phyloP scores from a whole-genome alignment of 257 asterid genomes.

The Solanum tarijense region DNA sequence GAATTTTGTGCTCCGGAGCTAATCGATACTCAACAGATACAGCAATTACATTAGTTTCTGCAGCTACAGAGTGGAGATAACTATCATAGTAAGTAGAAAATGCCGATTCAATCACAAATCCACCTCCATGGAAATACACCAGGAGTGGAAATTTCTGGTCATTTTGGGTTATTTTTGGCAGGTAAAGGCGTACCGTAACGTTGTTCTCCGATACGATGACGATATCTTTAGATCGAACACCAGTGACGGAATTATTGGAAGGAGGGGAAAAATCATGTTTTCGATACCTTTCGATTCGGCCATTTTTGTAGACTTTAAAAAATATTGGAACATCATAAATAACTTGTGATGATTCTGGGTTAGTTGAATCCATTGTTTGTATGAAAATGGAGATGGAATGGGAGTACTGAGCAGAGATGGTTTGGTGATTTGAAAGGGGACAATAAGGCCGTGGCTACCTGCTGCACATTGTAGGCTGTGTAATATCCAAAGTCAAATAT shows the following conservation, averaged over 20 bases:
- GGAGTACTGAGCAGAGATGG: neutral
- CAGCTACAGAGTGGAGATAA: conserved; percentile 29
- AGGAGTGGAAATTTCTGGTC: conserved; percentile 45
- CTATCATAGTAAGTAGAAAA: conserved; percentile 39
- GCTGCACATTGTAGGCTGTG: neutral
- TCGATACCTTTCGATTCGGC: conserved; percentile 26
- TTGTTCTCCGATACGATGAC: conserved; percentile 28
- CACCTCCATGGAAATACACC: conserved; percentile 82
- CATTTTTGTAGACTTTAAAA: conserved; percentile 12
- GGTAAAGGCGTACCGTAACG: conserved; percentile 42
- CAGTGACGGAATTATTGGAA: conserved; percentile 28
- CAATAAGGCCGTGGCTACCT: neutral
- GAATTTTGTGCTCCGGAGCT: conserved; percentile 58
- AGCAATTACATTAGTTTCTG: conserved; percentile 34
- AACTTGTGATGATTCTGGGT: neutral
- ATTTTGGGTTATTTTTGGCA: conserved; percentile 22
- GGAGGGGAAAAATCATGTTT: conserved; percentile 31
- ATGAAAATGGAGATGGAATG: neutral
- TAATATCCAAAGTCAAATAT: too few relatives aligned
- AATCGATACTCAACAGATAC: conserved; percentile 55
- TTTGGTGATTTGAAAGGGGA: neutral
- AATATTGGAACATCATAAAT: neutral
- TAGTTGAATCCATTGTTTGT: neutral
- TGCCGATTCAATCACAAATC: conserved; percentile 39
- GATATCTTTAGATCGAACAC: conserved; percentile 44